Conservation (phyloP, 345 rosid genomes). For the Rubroshorea leprosula region DNA sequence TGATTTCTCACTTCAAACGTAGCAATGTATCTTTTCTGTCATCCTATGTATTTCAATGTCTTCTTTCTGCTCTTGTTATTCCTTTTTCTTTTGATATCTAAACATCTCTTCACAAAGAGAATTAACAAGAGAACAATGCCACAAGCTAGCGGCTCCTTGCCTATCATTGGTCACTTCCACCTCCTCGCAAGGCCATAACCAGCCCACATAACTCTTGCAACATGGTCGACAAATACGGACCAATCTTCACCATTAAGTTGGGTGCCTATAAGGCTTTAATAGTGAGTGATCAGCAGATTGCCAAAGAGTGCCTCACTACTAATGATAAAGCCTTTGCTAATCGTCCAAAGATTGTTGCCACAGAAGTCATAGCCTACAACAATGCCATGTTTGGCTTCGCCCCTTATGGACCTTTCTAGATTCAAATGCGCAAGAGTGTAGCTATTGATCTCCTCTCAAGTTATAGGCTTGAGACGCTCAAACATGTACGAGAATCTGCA, state of each 20-base stretch:
- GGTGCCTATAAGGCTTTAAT: conserved; percentile 30
- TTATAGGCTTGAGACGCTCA: conserved; percentile 23
- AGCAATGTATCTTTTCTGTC: too few relatives aligned
- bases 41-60: too few relatives aligned
- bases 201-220: conserved; percentile 20
- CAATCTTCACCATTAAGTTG: conserved; percentile 30
- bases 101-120: too few relatives aligned
- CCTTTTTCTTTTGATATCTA: too few relatives aligned
- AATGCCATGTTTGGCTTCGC: conserved; percentile 20
- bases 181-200: conserved; percentile 22
- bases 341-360: conserved; percentile 25
- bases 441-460: conserved; percentile 28
- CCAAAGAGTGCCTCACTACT: conserved; percentile 29
- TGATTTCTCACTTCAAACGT: too few relatives aligned
- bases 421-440: conserved; percentile 24
- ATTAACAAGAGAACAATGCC: too few relatives aligned
- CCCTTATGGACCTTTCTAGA: conserved; percentile 34
- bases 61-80: too few relatives aligned
- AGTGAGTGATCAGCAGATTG: conserved; percentile 23
- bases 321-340: conserved; percentile 25
- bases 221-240: conserved; percentile 29
- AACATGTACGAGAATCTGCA: conserved; percentile 18
- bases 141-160: conserved; percentile 26
- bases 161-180: conserved; percentile 34
- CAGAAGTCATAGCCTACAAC: conserved; percentile 23